Conservation (phyloP, 2,329 filamentous ascomycete species). For the Gnomoniopsis sp. region DNA sequence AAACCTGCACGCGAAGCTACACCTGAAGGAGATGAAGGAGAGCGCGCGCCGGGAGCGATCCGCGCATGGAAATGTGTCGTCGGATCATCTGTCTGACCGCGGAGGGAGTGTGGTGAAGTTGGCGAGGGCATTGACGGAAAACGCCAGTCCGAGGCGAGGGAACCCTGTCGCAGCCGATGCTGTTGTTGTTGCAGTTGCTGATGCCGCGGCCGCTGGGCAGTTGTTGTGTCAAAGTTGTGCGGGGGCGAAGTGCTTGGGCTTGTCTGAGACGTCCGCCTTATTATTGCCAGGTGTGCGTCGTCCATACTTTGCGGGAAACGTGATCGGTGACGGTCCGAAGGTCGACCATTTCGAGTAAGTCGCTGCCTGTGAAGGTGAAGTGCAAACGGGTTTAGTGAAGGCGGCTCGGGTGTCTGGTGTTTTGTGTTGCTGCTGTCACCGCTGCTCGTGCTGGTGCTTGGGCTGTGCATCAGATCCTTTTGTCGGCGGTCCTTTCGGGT, state of each 20-base stretch:
- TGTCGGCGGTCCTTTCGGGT: conserved; percentile 12
- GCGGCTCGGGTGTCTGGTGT: neutral
- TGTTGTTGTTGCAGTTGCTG: neutral
- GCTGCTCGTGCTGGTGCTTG: neutral
- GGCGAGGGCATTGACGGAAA: conserved; percentile 6
- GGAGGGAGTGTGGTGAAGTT: conserved; percentile 4
- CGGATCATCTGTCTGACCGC: neutral
- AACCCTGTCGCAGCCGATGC: conserved; percentile 13
- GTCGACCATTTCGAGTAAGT: neutral
- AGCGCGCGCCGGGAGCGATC: neutral
- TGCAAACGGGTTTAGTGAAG: too few species aligned
- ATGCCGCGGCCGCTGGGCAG: neutral
- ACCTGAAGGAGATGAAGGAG: neutral
- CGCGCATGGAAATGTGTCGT: neutral
- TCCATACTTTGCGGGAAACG: neutral
- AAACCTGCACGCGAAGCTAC: neutral
- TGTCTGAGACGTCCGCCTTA: neutral
- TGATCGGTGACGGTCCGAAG: neutral
- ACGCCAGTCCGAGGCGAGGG: conserved; percentile 12
- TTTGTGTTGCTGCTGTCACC: neutral
- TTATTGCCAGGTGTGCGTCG: neutral
- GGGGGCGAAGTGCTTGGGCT: neutral
- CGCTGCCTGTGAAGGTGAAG: neutral
- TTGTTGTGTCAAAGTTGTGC: neutral
- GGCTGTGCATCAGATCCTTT: neutral